Conservation (phyloP, 495 filamentous ascomycete genomes). For the Staphylotrichum longicolle region DNA sequence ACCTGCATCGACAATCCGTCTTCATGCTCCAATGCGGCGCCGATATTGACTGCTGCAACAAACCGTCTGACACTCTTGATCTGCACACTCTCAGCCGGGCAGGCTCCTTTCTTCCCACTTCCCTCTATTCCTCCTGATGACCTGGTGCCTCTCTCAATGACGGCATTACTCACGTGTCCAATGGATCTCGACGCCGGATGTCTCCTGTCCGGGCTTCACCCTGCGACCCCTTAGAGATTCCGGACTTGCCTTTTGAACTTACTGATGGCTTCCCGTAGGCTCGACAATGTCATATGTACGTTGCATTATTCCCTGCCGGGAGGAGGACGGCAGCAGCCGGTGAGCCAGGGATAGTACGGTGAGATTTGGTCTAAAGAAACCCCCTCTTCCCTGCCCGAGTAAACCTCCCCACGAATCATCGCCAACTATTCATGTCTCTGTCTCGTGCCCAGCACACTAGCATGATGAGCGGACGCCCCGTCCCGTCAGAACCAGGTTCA, state of each 20-base stretch:
- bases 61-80: conserved; percentile 2
- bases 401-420: conserved; percentile 12
- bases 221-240: too few relatives aligned
- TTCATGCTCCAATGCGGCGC: conserved; percentile 1
- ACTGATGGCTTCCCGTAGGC: not conserved
- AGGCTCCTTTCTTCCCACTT: conserved; percentile 5
- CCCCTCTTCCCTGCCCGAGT: conserved; percentile 4
- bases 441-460: not conserved
- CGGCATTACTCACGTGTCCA: not conserved
- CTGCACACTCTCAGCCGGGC: conserved; percentile 16
- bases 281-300: not conserved
- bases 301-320: not conserved
- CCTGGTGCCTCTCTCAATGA: not conserved
- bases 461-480: conserved; percentile 7
- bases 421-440: not conserved
- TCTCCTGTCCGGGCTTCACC: not conserved
- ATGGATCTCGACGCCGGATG: not conserved
- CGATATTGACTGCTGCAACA: not conserved
- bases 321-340: not conserved
- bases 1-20: conserved; percentile 4
- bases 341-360: not conserved
- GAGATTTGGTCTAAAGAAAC: not conserved
- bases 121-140: not conserved
- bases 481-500: conserved; percentile 7
- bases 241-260: too few relatives aligned